A percentile compares a stretch with the other conserved stretches of the same genome.
These are phyloP conservation scores for Alternaria viburni DNA, from an alignment of 2,329 filamentous ascomycete species.

Conservation along the genomic window DNA sequence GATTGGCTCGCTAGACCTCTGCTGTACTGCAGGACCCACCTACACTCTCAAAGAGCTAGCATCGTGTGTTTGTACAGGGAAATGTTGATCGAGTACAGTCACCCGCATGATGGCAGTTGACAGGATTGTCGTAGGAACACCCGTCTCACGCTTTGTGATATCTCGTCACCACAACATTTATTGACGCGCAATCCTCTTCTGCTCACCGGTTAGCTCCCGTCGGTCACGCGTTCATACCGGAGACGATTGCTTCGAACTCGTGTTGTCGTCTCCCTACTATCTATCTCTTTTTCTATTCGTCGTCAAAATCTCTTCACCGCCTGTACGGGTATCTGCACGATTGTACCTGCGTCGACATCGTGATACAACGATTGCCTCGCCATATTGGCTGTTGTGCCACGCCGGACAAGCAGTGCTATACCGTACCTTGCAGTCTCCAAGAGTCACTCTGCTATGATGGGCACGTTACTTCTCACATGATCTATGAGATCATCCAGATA, in stretches of 20 bases:
- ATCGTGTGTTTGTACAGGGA: background rate
- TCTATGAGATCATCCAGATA: background rate
- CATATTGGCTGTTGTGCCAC: slow-evolving; percentile 19
- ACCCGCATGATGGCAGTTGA: slow-evolving; percentile 29
- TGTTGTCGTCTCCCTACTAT: background rate
- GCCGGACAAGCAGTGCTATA: background rate
- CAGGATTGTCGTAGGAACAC: slow-evolving; percentile 20
- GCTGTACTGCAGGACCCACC: background rate
- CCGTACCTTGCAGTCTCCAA: slow-evolving; percentile 16
- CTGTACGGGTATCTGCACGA: slow-evolving; percentile 16
- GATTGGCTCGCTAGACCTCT: background rate
- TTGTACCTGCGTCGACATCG: slow-evolving; percentile 22
- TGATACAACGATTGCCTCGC: slow-evolving; percentile 19
- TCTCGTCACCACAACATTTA: slow-evolving; percentile 13
- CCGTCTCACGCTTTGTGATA: slow-evolving; percentile 7
- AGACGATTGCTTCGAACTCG: background rate
- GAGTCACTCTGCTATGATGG: slow-evolving; percentile 1
- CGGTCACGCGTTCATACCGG: background rate
- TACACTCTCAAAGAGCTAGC: background rate
- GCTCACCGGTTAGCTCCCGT: background rate
- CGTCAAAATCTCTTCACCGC: too few relatives aligned
- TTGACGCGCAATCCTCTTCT: background rate
- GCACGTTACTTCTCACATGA: background rate
- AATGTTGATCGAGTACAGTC: slow-evolving; percentile 16
- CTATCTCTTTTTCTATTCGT: background rate